Percentiles rank a stretch among this genome's conserved stretches.
These are phyloP conservation scores for Pythium aristosporum DNA, from an alignment of 352 stramenopile species.

Conservation along the genomic window DNA sequence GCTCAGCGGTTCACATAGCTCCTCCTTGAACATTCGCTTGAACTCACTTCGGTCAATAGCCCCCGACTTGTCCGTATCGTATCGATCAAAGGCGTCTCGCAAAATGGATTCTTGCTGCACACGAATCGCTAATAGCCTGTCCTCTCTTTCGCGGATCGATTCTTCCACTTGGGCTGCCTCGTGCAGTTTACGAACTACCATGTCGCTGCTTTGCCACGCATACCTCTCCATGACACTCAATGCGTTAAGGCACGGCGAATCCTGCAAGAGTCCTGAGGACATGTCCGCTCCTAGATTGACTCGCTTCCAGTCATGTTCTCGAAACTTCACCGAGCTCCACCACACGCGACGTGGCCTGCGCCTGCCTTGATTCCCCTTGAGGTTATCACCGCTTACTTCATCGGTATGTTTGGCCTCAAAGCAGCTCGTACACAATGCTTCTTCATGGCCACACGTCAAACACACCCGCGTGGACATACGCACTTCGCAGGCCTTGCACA, in stretches of 20 bases:
- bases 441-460: constrained; percentile 18
- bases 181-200: neutral
- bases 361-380: neutral
- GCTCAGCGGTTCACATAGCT: constrained; percentile 41
- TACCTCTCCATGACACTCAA: constrained; percentile 27
- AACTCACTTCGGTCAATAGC: constrained; percentile 39
- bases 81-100: constrained; percentile 45
- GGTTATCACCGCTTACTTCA: neutral
- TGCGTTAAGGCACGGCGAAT: neutral
- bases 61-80: constrained; percentile 40
- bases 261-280: too few species aligned
- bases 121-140: constrained; percentile 33
- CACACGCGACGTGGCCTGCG: constrained; percentile 9
- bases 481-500: constrained; percentile 36
- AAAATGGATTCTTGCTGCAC: constrained; percentile 42
- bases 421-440: constrained; percentile 19
- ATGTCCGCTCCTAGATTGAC: neutral
- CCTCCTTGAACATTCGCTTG: constrained; percentile 44
- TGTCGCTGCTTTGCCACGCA: constrained; percentile 25
- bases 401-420: constrained; percentile 33
- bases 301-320: constrained; percentile 26
- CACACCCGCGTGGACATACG: constrained; percentile 17
- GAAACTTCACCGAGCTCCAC: constrained; percentile 32
- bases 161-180: constrained; percentile 12
- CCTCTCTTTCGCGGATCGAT: constrained; percentile 24